Evolutionary conservation across 2,329 filamentous ascomycete species (phyloP).

Genomic region (Beauveria caledonica): DNA sequence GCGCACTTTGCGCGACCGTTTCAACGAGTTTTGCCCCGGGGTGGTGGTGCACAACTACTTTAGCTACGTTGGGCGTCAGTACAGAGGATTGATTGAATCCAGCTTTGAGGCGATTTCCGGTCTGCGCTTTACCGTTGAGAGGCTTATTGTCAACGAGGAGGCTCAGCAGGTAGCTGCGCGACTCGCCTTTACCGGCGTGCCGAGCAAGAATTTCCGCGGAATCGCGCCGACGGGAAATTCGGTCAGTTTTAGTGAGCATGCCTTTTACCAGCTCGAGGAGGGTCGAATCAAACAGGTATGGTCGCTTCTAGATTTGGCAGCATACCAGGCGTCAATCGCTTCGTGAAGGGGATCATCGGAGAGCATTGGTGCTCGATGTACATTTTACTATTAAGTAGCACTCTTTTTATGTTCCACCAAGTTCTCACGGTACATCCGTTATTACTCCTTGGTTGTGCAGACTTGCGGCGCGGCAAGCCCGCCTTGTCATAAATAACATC

Average conservation of each 20-base stretch:
- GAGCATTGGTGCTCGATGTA: neutral
- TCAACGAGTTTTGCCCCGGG: slow-evolving; percentile 21
- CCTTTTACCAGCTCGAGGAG: slow-evolving; percentile 25
- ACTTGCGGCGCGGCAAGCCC: neutral
- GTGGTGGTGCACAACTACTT: slow-evolving; percentile 23
- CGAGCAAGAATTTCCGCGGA: slow-evolving; percentile 20
- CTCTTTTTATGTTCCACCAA: neutral
- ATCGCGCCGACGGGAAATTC: slow-evolving; percentile 20
- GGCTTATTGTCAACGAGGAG: slow-evolving; percentile 23
- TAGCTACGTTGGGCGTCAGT: slow-evolving; percentile 17
- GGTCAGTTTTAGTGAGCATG: slow-evolving; percentile 25
- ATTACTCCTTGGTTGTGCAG: neutral
- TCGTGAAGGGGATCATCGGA: neutral
- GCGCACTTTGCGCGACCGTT: slow-evolving; percentile 18
- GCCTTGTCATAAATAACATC: slow-evolving; percentile 7
- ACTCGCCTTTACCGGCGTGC: slow-evolving; percentile 24
- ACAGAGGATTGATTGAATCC: slow-evolving; percentile 21
- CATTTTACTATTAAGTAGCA: too few relatives aligned
- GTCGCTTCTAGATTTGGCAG: slow-evolving; percentile 25
- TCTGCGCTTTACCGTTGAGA: slow-evolving; percentile 19
- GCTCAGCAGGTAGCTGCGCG: slow-evolving; percentile 24
- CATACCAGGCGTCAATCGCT: slow-evolving; percentile 14
- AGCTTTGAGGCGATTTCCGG: slow-evolving; percentile 22
- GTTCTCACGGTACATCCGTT: neutral
- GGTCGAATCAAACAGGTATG: slow-evolving; percentile 27